phyloP scores from a whole-genome alignment of 2,329 filamentous ascomycete species.

The Septoria linicola region DNA sequence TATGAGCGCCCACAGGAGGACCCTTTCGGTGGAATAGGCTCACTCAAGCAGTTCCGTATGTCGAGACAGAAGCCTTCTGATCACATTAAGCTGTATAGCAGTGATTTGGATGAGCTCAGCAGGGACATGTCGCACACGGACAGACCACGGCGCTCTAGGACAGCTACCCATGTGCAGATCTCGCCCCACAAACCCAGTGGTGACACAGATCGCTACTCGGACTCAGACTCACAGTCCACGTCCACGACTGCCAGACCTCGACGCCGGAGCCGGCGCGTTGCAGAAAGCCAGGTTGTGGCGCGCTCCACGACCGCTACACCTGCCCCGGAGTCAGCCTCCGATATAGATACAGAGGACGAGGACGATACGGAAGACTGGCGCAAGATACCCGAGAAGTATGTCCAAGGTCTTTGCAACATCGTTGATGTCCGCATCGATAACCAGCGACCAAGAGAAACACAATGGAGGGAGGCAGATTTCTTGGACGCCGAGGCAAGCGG shows the following conservation, averaged over 20 bases:
- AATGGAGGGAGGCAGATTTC: slow-evolving; percentile 72
- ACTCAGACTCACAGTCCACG: slow-evolving; percentile 19
- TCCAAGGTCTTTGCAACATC: slow-evolving; percentile 69
- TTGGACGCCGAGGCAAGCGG: slow-evolving; percentile 60
- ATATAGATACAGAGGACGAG: slow-evolving; percentile 35
- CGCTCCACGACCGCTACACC: slow-evolving; percentile 24
- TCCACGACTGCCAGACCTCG: slow-evolving; percentile 16
- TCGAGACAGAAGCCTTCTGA: slow-evolving; percentile 37
- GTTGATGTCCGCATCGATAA: slow-evolving; percentile 76
- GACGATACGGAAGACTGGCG: slow-evolving; percentile 39
- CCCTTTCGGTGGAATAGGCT: slow-evolving; percentile 47
- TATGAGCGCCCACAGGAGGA: slow-evolving; percentile 57
- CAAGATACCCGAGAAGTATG: slow-evolving; percentile 38
- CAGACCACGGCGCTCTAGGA: slow-evolving; percentile 18
- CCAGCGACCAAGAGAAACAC: slow-evolving; percentile 66
- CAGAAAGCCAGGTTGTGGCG: slow-evolving; percentile 24
- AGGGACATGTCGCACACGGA: slow-evolving; percentile 17
- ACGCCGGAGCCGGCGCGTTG: slow-evolving; percentile 36
- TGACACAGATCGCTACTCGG: slow-evolving; percentile 30
- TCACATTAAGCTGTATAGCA: background rate
- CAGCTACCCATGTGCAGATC: slow-evolving; percentile 30
- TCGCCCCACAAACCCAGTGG: slow-evolving; percentile 29
- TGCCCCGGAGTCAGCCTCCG: slow-evolving; percentile 31
- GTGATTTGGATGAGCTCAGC: slow-evolving; percentile 18
- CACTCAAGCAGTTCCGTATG: slow-evolving; percentile 44